Base-by-base conservation (phyloP, 805 yeast genomes). In the Isabelozyma pseudorhagii region DNA sequence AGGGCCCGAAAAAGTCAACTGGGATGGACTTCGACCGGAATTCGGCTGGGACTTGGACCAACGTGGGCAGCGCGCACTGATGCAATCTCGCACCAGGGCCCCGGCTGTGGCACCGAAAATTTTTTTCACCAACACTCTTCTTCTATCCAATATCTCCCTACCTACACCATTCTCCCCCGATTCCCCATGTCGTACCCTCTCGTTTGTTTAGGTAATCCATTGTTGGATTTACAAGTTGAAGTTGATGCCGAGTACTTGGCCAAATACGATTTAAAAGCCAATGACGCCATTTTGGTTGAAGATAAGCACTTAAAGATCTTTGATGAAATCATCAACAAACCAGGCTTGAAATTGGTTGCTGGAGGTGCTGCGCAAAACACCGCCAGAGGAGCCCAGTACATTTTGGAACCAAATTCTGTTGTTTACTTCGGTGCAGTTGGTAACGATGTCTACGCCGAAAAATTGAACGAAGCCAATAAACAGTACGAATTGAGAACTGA, bases 351-450 rank as follows among this genome's bases (percentile, higher is more conserved):
- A 61, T 72, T 84, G 53, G 82, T 93, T 59, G 99, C 99, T 54
- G 99, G 99, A 60, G 99, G 99, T 69, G 99, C 99, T 62, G 99
- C 97, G 53, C 99, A 94, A 77, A 94, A 94, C 79, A 83, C 98
- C 56, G 97, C 98, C 50, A 85, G 99, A 75, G 99, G 97, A 66
- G 98, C 98, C 46, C 97, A 93, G 67, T 93, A 89, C 74, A 71
- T 90, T 49, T 80, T 94, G 46, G 97, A 97, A 52, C 70, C 75
- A 44, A 71, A 83, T 59, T 83, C 93, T 31, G 98, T 94, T 50
- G 87, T 86, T 47, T 94, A 94, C 79, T 89, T 93, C 66, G 99
- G 99, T 48, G 86, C 96, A 46, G 98, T 93, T 54, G 99, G 99
- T 65, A 81, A 88, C 60, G 99, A 94, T 72, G 80, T 84, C 60